A percentile compares a stretch with the other conserved stretches of the same genome.
These are phyloP conservation scores for Mollisiaceae sp. DNA, from an alignment of 2,329 filamentous ascomycete species.

Conservation along the genomic window DNA sequence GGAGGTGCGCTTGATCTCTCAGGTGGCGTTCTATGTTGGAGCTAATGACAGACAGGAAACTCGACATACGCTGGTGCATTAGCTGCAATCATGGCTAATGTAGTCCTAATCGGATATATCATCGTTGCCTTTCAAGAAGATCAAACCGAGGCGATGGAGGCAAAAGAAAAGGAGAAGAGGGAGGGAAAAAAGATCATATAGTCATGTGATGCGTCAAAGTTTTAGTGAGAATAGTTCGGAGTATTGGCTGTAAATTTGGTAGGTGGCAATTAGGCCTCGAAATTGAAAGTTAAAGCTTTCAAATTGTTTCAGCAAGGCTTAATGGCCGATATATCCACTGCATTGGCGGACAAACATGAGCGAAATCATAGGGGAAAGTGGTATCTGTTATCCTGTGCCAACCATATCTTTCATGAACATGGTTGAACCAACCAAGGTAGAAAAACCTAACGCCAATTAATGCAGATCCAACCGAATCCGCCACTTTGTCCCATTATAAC, in stretches of 20 bases:
- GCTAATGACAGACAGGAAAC: slow-evolving; percentile 65
- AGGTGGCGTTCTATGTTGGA: background rate
- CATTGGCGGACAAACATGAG: background rate
- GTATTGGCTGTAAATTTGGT: background rate
- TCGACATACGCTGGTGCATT: slow-evolving; percentile 83
- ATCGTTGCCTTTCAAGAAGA: slow-evolving; percentile 93
- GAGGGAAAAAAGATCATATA: slow-evolving; percentile 28
- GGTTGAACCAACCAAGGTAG: background rate
- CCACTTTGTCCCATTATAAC: slow-evolving; percentile 23
- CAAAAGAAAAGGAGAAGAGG: slow-evolving; percentile 52
- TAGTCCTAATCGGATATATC: slow-evolving; percentile 89
- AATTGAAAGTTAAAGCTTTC: background rate
- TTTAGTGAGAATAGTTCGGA: background rate
- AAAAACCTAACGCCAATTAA: slow-evolving; percentile 25
- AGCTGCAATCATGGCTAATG: slow-evolving; percentile 88
- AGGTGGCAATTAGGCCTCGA: background rate
- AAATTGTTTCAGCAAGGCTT: background rate
- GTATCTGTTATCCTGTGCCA: slow-evolving; percentile 6
- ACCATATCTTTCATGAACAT: slow-evolving; percentile 1
- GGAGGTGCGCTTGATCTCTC: slow-evolving; percentile 59
- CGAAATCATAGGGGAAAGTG: slow-evolving; percentile 8
- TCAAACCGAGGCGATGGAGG: slow-evolving; percentile 48
- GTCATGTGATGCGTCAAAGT: slow-evolving; percentile 12
- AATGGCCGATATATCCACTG: slow-evolving; percentile 2
- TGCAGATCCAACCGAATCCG: slow-evolving; percentile 31